phyloP scores from a whole-genome alignment of 495 filamentous ascomycete genomes.

The Aspergillus hancockii region DNA sequence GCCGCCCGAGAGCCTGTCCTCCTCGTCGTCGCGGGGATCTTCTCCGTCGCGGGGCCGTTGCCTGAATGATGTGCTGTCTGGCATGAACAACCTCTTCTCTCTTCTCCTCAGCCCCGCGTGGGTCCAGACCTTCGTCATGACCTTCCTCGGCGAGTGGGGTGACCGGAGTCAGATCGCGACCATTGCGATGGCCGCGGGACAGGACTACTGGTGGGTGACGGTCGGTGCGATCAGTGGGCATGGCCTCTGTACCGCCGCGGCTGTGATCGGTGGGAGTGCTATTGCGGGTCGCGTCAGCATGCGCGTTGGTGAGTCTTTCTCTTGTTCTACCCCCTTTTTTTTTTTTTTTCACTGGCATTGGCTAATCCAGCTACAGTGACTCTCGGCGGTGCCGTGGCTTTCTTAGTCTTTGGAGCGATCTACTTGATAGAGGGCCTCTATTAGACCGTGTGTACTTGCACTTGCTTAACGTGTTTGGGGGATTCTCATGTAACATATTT shows the following conservation, averaged over 20 bases:
- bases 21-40: conserved; percentile 57
- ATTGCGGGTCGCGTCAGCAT: conserved; percentile 94
- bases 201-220: conserved; percentile 99
- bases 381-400: conserved; percentile 88
- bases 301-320: conserved; percentile 80
- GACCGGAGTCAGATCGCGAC: conserved; percentile 98
- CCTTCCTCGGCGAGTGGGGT: conserved; percentile 97
- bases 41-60: conserved; percentile 50
- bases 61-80: conserved; percentile 48
- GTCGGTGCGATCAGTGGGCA: conserved; percentile 86
- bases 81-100: conserved; percentile 83
- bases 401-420: conserved; percentile 87
- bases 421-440: conserved; percentile 84
- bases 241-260: conserved; percentile 83
- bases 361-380: conserved; percentile 65
- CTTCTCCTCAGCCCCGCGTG: conserved; percentile 90
- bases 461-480: conserved; percentile 5
- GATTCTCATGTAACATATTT: conserved; percentile 4
- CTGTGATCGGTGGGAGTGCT: conserved; percentile 90
- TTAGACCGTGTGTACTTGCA: conserved; percentile 17
- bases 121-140: conserved; percentile 99
- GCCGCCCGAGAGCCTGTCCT: conserved; percentile 54
- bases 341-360: too few relatives aligned
- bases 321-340: not conserved
- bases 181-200: conserved; percentile 97